Percentiles rank a stretch among this genome's conserved stretches.
Evolutionary conservation across 139 green algal genomes (phyloP).

Genomic region (Coelastrella sp.): DNA sequence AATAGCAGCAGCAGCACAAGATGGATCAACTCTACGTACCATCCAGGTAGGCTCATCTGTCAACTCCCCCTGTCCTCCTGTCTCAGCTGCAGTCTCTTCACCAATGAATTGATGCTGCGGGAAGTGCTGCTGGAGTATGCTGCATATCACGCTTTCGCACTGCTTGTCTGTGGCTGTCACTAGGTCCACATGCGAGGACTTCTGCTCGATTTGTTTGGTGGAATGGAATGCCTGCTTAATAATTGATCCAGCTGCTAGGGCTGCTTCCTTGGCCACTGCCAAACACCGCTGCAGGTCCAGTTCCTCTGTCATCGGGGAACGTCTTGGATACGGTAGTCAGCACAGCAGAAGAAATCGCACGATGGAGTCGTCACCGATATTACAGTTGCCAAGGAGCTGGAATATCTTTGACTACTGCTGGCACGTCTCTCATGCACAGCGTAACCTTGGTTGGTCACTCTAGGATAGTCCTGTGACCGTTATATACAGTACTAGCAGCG

Average conservation of each 20-base stretch:
- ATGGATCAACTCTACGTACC: conserved; percentile 22
- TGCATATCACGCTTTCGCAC: conserved; percentile 79
- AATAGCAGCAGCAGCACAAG: not conserved
- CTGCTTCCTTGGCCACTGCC: conserved; percentile 54
- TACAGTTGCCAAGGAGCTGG: too few species aligned
- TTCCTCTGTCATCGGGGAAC: not conserved
- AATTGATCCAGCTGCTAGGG: conserved; percentile 54
- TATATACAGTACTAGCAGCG: too few species aligned
- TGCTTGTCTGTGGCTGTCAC: conserved; percentile 97
- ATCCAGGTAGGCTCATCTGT: conserved; percentile 96
- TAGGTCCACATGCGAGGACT: conserved; percentile 79
- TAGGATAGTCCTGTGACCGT: too few species aligned
- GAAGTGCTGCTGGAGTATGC: conserved; percentile 56
- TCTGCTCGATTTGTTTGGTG: conserved; percentile 33
- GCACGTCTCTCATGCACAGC: too few species aligned
- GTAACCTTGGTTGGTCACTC: too few species aligned
- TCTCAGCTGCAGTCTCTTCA: conserved; percentile 72
- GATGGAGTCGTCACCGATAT: too few species aligned
- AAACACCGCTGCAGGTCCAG: conserved; percentile 45
- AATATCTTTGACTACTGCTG: too few species aligned
- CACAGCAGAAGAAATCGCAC: too few species aligned
- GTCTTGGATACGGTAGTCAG: not conserved
- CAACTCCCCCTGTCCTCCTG: conserved; percentile 64
- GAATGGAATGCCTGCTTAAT: conserved; percentile 45
- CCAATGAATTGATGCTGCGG: conserved; percentile 81